Conservation (phyloP, 2,329 filamentous ascomycete genomes). For the Periconia sp. region DNA sequence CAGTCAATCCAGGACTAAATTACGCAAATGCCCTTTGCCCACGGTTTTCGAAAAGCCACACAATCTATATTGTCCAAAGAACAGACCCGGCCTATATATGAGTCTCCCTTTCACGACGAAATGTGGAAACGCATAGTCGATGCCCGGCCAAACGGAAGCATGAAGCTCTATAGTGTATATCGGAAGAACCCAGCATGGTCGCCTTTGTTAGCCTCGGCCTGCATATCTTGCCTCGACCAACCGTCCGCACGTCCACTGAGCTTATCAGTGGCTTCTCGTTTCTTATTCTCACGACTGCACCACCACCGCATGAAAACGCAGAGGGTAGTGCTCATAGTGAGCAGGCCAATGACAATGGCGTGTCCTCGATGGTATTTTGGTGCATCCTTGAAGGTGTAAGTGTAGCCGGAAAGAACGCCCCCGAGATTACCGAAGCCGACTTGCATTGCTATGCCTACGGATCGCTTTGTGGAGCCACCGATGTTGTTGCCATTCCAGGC, state of each 20-base stretch:
- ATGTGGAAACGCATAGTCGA: too few relatives aligned
- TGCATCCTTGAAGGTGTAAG: conserved; percentile 50
- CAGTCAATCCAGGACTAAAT: too few relatives aligned
- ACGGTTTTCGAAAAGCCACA: too few relatives aligned
- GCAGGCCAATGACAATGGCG: conserved; percentile 47
- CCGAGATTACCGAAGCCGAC: conserved; percentile 55
- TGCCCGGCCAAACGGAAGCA: too few relatives aligned
- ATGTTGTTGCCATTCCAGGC: conserved; percentile 65
- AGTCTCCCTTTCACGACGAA: too few relatives aligned
- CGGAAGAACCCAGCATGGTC: conserved; percentile 56
- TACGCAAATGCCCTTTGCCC: too few relatives aligned
- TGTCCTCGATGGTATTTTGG: conserved; percentile 52
- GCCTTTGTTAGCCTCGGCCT: conserved; percentile 58
- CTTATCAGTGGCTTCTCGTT: conserved; percentile 56
- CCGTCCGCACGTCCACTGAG: conserved; percentile 27
- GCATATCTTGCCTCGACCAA: conserved; percentile 52
- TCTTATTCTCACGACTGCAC: conserved; percentile 60
- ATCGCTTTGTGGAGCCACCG: conserved; percentile 58
- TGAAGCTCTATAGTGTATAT: conserved; percentile 34
- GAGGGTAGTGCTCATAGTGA: conserved; percentile 54
- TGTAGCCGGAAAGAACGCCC: conserved; percentile 54
- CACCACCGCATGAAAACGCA: conserved; percentile 62
- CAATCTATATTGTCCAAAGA: too few relatives aligned
- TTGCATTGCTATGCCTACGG: conserved; percentile 61
- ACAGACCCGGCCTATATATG: too few relatives aligned